Evolutionary conservation across 768 basidiomycete species (phyloP).

Genomic region (Phylloporus arenicola): DNA sequence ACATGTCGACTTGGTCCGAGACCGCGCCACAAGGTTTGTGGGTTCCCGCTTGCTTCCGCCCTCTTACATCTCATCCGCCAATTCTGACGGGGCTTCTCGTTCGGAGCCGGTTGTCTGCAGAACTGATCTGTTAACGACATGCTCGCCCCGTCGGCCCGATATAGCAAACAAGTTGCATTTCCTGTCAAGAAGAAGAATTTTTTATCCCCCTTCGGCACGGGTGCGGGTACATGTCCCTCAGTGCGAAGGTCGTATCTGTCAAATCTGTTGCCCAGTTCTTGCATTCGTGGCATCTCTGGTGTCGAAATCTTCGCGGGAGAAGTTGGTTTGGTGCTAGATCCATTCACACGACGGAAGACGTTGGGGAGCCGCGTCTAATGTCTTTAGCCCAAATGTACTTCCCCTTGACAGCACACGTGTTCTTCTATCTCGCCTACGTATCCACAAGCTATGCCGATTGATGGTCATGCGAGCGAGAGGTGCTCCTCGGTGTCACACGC

Average conservation of each 20-base stretch:
- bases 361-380: conserved; percentile 7
- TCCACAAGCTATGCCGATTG: not conserved
- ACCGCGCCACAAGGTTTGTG: conserved; percentile 6
- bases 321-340: conserved; percentile 10
- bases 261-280: not conserved
- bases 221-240: not conserved
- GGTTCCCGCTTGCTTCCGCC: conserved; percentile 2
- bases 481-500: not conserved
- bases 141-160: not conserved
- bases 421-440: conserved; percentile 4
- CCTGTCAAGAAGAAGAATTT: not conserved
- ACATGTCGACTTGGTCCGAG: not conserved
- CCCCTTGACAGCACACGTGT: conserved; percentile 8
- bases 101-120: conserved; percentile 1
- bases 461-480: not conserved
- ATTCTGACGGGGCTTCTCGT: not conserved
- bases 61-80: not conserved
- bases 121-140: not conserved
- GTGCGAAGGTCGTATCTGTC: conserved; percentile 2
- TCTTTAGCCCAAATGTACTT: conserved; percentile 5
- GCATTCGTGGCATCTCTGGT: not conserved
- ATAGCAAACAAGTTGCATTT: not conserved
- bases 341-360: conserved; percentile 17
- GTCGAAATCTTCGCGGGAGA: conserved; percentile 27
- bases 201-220: not conserved